Conservation (phyloP, 1,284 basidiomycete species). For the Sporisorium graminicola region DNA sequence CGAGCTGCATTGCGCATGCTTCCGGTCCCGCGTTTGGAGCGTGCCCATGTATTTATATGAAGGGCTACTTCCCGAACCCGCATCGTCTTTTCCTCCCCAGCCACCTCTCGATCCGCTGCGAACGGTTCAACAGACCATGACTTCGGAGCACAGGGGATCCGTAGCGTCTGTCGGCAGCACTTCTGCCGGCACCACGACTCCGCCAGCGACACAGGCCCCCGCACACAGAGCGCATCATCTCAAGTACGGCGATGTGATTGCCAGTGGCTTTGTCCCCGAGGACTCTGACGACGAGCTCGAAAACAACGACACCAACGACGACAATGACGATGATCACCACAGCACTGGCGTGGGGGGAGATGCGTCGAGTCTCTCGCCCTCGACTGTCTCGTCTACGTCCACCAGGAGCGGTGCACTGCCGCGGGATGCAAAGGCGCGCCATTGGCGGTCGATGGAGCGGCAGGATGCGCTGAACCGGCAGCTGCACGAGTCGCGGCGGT, state of each 20-base stretch:
- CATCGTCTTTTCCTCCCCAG: too few relatives aligned
- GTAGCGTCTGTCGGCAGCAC: constrained; percentile 16
- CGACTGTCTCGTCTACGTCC: constrained; percentile 3
- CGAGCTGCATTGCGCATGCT: too few relatives aligned
- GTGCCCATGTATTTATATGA: too few relatives aligned
- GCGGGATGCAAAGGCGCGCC: constrained; percentile 43
- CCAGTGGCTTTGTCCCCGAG: constrained; percentile 44
- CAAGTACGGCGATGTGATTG: constrained; percentile 53
- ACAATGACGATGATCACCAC: background rate
- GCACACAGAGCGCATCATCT: constrained; percentile 52
- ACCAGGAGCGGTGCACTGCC: background rate
- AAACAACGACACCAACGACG: background rate
- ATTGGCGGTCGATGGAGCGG: constrained; percentile 33
- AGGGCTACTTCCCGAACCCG: too few relatives aligned
- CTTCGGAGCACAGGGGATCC: constrained; percentile 27
- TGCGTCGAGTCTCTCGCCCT: constrained; percentile 12
- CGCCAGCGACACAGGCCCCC: background rate
- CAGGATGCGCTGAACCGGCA: constrained; percentile 31
- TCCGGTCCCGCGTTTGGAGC: too few relatives aligned
- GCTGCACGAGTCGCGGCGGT: constrained; percentile 50
- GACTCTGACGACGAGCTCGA: constrained; percentile 33
- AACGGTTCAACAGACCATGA: too few relatives aligned
- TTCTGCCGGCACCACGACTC: background rate
- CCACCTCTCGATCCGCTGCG: too few relatives aligned
- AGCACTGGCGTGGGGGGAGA: too few relatives aligned